A percentile compares a stretch with the other conserved stretches of the same genome.
phyloP scores from a whole-genome alignment of 1,284 basidiomycete species.

The Malassezia dermatis region DNA sequence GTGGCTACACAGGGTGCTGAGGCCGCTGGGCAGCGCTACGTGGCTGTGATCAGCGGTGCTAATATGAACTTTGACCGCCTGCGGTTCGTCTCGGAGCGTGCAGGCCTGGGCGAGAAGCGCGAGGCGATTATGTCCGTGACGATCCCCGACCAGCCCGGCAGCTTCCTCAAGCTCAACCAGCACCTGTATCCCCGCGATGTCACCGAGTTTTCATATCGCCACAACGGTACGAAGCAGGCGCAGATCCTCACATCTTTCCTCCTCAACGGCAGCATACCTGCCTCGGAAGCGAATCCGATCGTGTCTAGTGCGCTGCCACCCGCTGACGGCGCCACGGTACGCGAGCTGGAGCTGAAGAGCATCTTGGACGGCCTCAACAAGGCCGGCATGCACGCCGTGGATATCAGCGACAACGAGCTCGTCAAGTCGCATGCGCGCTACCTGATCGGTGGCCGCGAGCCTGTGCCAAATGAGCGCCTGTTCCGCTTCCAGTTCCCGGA shows the following conservation, averaged over 20 bases:
- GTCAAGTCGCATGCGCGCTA: conserved; percentile 90
- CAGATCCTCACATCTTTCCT: conserved; percentile 87
- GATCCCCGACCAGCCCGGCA: conserved; percentile 82
- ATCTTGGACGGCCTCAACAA: conserved; percentile 54
- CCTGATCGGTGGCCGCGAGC: conserved; percentile 61
- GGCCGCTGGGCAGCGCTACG: conserved; percentile 73
- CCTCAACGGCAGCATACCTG: conserved; percentile 50
- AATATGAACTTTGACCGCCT: conserved; percentile 98
- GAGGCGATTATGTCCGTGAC: conserved; percentile 87
- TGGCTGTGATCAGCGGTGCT: conserved; percentile 84
- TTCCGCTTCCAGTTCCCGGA: conserved; percentile 98
- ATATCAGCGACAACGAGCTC: conserved; percentile 89
- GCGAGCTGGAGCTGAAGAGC: conserved; percentile 21
- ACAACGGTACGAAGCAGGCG: conserved; percentile 53
- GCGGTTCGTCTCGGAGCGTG: conserved; percentile 92
- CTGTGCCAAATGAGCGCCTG: conserved; percentile 72
- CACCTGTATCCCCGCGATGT: conserved; percentile 80
- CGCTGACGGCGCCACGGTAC: conserved; percentile 1
- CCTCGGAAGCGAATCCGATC: conserved; percentile 7
- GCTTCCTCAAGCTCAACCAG: conserved; percentile 76
- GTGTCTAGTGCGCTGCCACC: conserved; percentile 8
- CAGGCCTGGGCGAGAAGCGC: conserved; percentile 85
- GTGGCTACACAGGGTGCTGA: conserved; percentile 70
- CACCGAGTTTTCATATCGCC: conserved; percentile 96
- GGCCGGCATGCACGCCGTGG: conserved; percentile 66